Percentiles rank a stretch among this genome's conserved stretches.
Conservation (phyloP, 352 stramenopile species). For the Sclerospora graminicola region DNA sequence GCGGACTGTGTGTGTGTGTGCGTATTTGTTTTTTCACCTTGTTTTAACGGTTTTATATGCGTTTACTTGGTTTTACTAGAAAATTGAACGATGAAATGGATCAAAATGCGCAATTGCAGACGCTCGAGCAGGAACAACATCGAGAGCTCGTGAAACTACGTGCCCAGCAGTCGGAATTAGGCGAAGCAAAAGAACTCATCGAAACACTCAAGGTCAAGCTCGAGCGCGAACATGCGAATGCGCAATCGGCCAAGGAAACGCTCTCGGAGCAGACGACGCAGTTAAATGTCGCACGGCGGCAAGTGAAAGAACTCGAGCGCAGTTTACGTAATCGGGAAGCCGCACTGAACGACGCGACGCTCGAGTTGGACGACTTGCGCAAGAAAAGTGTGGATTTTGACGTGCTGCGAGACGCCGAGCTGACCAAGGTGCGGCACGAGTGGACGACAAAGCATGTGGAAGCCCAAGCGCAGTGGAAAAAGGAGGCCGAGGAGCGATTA, state of each 20-base stretch:
- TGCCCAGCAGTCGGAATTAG: slow-evolving; percentile 56
- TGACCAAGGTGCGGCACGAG: slow-evolving; percentile 62
- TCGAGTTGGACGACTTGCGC: slow-evolving; percentile 58
- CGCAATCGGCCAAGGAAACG: slow-evolving; percentile 64
- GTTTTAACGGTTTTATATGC: not conserved
- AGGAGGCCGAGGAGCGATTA: slow-evolving; percentile 68
- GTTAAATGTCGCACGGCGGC: slow-evolving; percentile 46
- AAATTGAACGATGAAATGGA: slow-evolving; percentile 70
- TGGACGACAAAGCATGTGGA: slow-evolving; percentile 72
- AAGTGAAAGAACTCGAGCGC: slow-evolving; percentile 66
- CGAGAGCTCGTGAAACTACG: slow-evolving; percentile 67
- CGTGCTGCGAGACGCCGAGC: slow-evolving; percentile 52
- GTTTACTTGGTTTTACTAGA: slow-evolving; percentile 18
- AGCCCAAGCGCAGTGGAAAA: slow-evolving; percentile 62
- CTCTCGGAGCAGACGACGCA: slow-evolving; percentile 59
- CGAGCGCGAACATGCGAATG: slow-evolving; percentile 46
- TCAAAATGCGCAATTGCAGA: slow-evolving; percentile 56
- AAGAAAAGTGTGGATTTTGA: slow-evolving; percentile 72
- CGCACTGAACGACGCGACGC: slow-evolving; percentile 41
- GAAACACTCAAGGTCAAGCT: slow-evolving; percentile 44
- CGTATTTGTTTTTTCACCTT: too few relatives aligned
- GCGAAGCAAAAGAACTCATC: slow-evolving; percentile 42
- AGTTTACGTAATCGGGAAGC: slow-evolving; percentile 39
- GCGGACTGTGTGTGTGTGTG: not conserved
- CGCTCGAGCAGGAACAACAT: slow-evolving; percentile 73